These are phyloP conservation scores for Magnaporthales sp. DNA, from an alignment of 2,329 filamentous ascomycete species.

Conservation along the genomic window DNA sequence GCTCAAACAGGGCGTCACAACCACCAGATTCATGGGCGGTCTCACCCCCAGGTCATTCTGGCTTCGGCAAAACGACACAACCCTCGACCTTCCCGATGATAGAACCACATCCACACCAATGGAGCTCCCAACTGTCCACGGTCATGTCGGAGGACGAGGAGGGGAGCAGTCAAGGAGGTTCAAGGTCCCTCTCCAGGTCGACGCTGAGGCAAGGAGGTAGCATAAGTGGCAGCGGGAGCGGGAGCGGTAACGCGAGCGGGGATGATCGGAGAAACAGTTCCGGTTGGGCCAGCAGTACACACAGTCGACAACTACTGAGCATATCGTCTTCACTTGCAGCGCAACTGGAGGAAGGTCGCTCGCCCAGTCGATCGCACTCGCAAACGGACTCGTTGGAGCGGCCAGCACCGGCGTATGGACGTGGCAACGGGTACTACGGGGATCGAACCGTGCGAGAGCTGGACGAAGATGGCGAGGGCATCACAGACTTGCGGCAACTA, in stretches of 20 bases:
- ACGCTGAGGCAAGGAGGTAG: slow-evolving; percentile 32
- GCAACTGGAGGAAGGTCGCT: slow-evolving; percentile 28
- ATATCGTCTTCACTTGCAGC: slow-evolving; percentile 44
- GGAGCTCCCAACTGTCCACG: slow-evolving; percentile 56
- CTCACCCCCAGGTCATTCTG: slow-evolving; percentile 3
- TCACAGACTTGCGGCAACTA: slow-evolving; percentile 49
- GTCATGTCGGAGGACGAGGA: slow-evolving; percentile 54
- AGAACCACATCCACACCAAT: slow-evolving; percentile 45
- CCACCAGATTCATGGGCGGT: slow-evolving; percentile 4
- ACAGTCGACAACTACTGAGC: slow-evolving; percentile 47
- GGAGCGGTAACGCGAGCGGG: slow-evolving; percentile 18
- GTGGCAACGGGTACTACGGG: slow-evolving; percentile 26
- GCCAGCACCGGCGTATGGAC: slow-evolving; percentile 35
- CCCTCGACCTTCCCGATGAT: slow-evolving; percentile 31
- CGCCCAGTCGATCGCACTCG: slow-evolving; percentile 15
- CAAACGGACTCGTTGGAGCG: slow-evolving; percentile 37
- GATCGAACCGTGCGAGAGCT: slow-evolving; percentile 44
- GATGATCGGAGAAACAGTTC: slow-evolving; percentile 32
- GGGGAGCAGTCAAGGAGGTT: slow-evolving; percentile 36
- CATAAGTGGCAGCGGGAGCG: slow-evolving; percentile 19
- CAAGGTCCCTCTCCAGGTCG: slow-evolving; percentile 36
- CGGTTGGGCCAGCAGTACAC: slow-evolving; percentile 34
- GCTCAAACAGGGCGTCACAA: neutral
- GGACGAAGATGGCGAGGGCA: slow-evolving; percentile 56
- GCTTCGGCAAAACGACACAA: slow-evolving; percentile 1